Base-by-base conservation (phyloP, 2,329 filamentous ascomycete genomes). In the Trichoderma lentiforme region DNA sequence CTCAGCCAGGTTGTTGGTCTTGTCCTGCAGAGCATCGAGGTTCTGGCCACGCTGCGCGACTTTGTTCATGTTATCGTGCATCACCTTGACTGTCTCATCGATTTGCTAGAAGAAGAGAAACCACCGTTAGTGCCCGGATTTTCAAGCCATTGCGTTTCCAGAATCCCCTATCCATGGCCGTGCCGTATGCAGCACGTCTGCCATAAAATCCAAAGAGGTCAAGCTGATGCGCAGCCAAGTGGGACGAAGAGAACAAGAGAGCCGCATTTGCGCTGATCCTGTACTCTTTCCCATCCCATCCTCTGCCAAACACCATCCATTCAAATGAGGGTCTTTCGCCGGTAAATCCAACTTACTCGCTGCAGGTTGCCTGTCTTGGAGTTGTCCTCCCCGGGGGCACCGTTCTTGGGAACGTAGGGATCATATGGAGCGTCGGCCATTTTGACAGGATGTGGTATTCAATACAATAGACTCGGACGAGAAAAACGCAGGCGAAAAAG, bases 31-130 rank as follows among this genome's bases (percentile, higher is more conserved):
- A 64, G 91, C 91, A 82, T 97, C 93, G 74, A 98, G 89, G 77
- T 91, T 90, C 80, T 94, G 93, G 81, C 96, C 96, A 87, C 96
- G 94, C 84, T 98, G 91, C 57, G 93, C 94, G 74, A 97, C 93
- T 84, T 96, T 97, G 86, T 95, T 94, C 87, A 99, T 97, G 86
- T 99, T 99, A 82, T 97, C 92, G 79, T 93, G 91, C 95, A 99
- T 98, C 76, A 96, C 93, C 80, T 92, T 92, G 78, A 98, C 94
- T 66, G 95, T 97, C 80, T 95, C 93, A 82, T 98, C 92, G 83
- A 99, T 97, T 97, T 98, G 93, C 96, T 99, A 81, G 5, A n/a
- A 11, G 6, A 36, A 6, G 15, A 58, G 26, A 43, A 28, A 24
- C 36, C 3, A 12, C 8, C 7, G 30, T 69, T 51, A 69, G 66